Percentiles rank a stretch among this genome's conserved stretches.
These are phyloP conservation scores for Cyberlindnera maritima DNA, from an alignment of 805 yeast species.

Conservation along the genomic window DNA sequence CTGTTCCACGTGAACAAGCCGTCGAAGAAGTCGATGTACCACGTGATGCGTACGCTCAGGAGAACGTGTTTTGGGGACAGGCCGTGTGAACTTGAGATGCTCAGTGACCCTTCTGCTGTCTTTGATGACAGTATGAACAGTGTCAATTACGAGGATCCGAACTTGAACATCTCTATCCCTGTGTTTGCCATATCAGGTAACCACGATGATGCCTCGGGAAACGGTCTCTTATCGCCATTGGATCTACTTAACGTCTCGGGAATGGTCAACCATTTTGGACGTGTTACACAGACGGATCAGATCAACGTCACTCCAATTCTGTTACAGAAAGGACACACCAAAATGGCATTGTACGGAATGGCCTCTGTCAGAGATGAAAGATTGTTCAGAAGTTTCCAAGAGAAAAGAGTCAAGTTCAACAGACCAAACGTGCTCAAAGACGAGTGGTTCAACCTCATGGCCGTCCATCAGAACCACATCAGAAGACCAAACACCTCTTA, in stretches of 20 bases:
- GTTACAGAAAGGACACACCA: conserved; percentile 78
- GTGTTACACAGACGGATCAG: conserved; percentile 69
- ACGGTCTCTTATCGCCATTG: conserved; percentile 75
- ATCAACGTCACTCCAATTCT: conserved; percentile 74
- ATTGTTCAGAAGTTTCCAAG: conserved; percentile 74
- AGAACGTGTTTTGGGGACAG: conserved; percentile 76
- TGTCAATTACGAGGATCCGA: conserved; percentile 88
- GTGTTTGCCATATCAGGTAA: conserved; percentile 92
- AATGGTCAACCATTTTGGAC: conserved; percentile 85
- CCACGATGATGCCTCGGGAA: conserved; percentile 96
- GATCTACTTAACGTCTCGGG: conserved; percentile 83
- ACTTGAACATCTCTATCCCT: conserved; percentile 84
- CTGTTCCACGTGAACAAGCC: conserved; percentile 90
- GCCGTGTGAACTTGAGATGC: conserved; percentile 80
- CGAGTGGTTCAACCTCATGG: conserved; percentile 81
- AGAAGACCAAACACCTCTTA: conserved; percentile 78
- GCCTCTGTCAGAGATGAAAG: conserved; percentile 90
- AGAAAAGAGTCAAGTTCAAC: conserved; percentile 74
- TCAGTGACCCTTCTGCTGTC: conserved; percentile 72
- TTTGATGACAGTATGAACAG: conserved; percentile 63
- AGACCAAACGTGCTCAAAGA: conserved; percentile 58
- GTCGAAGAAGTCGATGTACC: conserved; percentile 77
- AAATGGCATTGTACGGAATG: conserved; percentile 83
- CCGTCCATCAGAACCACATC: conserved; percentile 86
- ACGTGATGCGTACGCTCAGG: conserved; percentile 72